Conservation (phyloP, 495 filamentous ascomycete species). For the Daldinia vernicosa region DNA sequence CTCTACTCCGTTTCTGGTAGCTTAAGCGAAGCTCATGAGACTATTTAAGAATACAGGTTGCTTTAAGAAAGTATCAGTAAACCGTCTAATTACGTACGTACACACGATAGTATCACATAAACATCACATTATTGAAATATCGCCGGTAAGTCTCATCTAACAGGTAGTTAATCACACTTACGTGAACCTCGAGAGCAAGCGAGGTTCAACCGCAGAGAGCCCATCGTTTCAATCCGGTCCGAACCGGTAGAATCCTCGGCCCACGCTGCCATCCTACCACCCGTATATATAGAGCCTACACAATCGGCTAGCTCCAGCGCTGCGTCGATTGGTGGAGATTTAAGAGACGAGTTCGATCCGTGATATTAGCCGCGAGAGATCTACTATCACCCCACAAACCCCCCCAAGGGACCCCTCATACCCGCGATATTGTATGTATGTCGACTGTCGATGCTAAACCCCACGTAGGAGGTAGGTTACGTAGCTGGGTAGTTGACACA, state of each 20-base stretch:
- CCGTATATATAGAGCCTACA: slow-evolving; percentile 17
- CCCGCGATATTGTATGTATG: slow-evolving; percentile 8
- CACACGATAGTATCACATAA: background rate
- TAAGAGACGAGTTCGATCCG: slow-evolving; percentile 36
- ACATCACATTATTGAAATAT: background rate
- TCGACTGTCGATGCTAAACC: slow-evolving; percentile 27
- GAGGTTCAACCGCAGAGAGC: background rate
- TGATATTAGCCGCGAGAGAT: slow-evolving; percentile 48
- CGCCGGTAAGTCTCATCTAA: no score
- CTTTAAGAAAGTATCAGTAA: background rate
- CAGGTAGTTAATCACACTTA: no score
- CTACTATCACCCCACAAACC: slow-evolving; percentile 44
- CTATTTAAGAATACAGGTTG: background rate
- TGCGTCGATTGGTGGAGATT: slow-evolving; percentile 41
- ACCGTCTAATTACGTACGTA: no score
- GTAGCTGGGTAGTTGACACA: slow-evolving; percentile 4
- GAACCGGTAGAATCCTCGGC: slow-evolving; percentile 34
- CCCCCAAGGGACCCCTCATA: slow-evolving; percentile 35
- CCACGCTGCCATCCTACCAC: slow-evolving; percentile 1
- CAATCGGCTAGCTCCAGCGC: slow-evolving; percentile 15
- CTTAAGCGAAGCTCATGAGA: background rate
- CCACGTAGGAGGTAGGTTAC: slow-evolving; percentile 23
- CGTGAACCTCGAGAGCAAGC: background rate
- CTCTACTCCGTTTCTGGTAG: background rate
- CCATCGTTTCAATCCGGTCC: slow-evolving; percentile 39